Evolutionary conservation across 257 asterid species (phyloP).

Genomic region (Cruciata laevipes): DNA sequence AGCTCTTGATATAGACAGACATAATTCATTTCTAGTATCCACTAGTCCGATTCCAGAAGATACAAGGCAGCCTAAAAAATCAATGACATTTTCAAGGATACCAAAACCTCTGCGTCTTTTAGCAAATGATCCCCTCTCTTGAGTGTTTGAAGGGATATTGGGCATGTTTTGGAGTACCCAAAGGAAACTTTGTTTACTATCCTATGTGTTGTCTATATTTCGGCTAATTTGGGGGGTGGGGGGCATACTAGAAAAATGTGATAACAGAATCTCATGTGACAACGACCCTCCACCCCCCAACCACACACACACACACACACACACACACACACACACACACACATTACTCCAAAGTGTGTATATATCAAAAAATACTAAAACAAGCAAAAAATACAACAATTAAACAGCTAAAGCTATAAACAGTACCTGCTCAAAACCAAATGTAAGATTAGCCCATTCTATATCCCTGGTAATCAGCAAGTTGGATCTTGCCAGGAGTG

Average conservation of each 20-base stretch:
- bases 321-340: no score
- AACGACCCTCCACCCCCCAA: background rate
- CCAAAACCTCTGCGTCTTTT: background rate
- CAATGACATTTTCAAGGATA: background rate
- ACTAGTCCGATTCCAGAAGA: background rate
- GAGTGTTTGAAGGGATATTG: background rate
- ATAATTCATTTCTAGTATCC: no score
- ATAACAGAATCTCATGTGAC: background rate
- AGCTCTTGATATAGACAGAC: background rate
- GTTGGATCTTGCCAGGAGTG: conserved; percentile 94
- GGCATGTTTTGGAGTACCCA: background rate
- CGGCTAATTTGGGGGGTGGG: background rate
- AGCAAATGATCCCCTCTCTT: no score
- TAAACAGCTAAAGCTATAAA: conserved; percentile 16
- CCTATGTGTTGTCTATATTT: background rate
- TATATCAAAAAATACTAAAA: no score
- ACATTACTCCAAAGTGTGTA: no score
- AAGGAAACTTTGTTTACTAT: background rate
- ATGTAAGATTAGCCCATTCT: conserved; percentile 93
- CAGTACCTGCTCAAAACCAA: conserved; percentile 92
- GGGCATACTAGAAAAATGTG: background rate
- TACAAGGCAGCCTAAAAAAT: conserved; percentile 2
- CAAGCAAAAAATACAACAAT: conserved; percentile 1
- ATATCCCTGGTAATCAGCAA: conserved; percentile 96
- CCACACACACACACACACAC: no score